Conservation (phyloP, 208 protist genomes). For the Leptomonas seymouri region DNA sequence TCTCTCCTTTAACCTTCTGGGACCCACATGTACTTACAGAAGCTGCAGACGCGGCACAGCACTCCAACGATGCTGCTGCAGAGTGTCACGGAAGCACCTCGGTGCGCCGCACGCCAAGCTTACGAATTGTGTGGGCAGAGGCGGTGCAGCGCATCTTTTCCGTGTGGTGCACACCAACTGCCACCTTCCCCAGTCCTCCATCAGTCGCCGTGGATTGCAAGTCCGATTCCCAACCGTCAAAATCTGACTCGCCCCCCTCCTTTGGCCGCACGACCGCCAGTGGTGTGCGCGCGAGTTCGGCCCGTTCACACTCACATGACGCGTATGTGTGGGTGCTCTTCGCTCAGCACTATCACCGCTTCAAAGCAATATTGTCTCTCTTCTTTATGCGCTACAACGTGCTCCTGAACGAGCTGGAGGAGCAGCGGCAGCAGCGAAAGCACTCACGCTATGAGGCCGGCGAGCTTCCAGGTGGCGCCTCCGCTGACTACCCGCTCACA, state of each 20-base stretch:
- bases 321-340: slow-evolving; percentile 29
- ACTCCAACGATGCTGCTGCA: neutral
- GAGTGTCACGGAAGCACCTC: neutral
- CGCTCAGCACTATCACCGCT: slow-evolving; percentile 61
- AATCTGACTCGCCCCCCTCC: too few species aligned
- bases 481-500: neutral
- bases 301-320: neutral
- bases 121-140: slow-evolving; percentile 23
- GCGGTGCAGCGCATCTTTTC: slow-evolving; percentile 25
- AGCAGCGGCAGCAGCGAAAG: slow-evolving; percentile 18
- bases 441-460: neutral
- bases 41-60: neutral
- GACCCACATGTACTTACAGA: slow-evolving; percentile 11
- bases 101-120: slow-evolving; percentile 13
- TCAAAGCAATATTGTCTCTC: slow-evolving; percentile 53
- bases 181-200: neutral
- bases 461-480: neutral
- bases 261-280: too few species aligned
- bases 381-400: slow-evolving; percentile 38
- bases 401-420: slow-evolving; percentile 25
- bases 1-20: slow-evolving; percentile 24
- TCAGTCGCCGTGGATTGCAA: neutral
- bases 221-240: neutral
- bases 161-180: slow-evolving; percentile 18
- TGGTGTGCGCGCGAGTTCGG: too few species aligned